Conservation (phyloP, 345 rosid species). For the Bruguiera gymnorhiza region DNA sequence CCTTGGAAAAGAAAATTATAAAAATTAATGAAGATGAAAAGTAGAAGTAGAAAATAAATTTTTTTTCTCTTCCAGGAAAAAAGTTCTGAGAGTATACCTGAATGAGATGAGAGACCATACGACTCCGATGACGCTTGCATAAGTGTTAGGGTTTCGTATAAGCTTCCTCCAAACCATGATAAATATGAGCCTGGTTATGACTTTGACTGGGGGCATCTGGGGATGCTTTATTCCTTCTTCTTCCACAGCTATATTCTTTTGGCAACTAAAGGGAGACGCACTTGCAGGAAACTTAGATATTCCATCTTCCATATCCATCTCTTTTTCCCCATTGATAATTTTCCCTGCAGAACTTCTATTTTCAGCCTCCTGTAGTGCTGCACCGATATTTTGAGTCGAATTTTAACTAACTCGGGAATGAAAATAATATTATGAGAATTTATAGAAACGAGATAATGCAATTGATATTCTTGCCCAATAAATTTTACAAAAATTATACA, state of each 20-base stretch:
- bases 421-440: background rate
- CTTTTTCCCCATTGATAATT: constrained; percentile 44
- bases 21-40: too few species aligned
- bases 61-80: background rate
- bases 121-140: constrained; percentile 62
- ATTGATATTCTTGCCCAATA: background rate
- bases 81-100: constrained; percentile 28
- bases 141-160: constrained; percentile 71
- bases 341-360: constrained; percentile 54
- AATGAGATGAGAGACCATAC: constrained; percentile 66
- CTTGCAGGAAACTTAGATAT: constrained; percentile 31
- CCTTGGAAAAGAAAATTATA: too few species aligned
- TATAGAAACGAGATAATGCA: background rate
- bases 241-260: constrained; percentile 39
- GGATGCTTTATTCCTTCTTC: constrained; percentile 40
- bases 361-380: constrained; percentile 67
- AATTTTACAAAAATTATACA: too few species aligned
- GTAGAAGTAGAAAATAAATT: too few species aligned
- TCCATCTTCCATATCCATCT: constrained; percentile 43
- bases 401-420: background rate
- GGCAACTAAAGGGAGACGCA: constrained; percentile 41
- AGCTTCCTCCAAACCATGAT: constrained; percentile 83
- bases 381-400: background rate
- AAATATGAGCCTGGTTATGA: constrained; percentile 64
- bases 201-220: constrained; percentile 72